These are phyloP conservation scores for Croton laevigatus DNA, from an alignment of 441 rosid species.

Conservation along the genomic window DNA sequence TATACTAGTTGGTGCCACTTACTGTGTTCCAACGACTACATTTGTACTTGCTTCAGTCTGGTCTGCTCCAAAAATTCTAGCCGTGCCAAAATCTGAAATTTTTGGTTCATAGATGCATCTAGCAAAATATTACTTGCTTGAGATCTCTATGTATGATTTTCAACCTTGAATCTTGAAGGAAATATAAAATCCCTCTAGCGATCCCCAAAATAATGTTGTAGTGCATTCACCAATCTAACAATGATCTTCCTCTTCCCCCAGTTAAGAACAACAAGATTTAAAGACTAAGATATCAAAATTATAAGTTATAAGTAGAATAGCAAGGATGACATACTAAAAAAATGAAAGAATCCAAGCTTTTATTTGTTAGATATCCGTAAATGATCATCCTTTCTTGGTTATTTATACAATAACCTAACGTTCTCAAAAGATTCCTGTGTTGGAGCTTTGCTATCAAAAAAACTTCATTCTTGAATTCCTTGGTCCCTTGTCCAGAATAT, in stretches of 20 bases:
- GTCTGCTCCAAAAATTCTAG: slow-evolving; percentile 49
- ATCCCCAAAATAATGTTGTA: slow-evolving; percentile 52
- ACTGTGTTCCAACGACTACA: slow-evolving; percentile 73
- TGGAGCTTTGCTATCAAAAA: slow-evolving; percentile 29
- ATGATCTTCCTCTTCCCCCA: slow-evolving; percentile 17
- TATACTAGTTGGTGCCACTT: no score
- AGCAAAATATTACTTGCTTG: slow-evolving; percentile 63
- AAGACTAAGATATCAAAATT: not conserved
- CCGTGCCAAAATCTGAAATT: slow-evolving; percentile 78
- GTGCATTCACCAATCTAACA: slow-evolving; percentile 30
- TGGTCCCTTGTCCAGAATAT: slow-evolving; percentile 31
- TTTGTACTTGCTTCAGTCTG: slow-evolving; percentile 52
- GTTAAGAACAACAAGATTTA: not conserved
- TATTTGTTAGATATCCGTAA: not conserved
- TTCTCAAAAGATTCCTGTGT: slow-evolving; percentile 36
- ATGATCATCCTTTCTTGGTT: slow-evolving; percentile 25
- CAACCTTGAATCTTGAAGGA: slow-evolving; percentile 71
- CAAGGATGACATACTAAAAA: slow-evolving; percentile 34
- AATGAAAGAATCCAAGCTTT: slow-evolving; percentile 34
- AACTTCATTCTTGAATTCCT: slow-evolving; percentile 34
- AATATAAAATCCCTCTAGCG: slow-evolving; percentile 74
- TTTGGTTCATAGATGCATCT: slow-evolving; percentile 58
- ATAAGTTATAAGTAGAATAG: not conserved
- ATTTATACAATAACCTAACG: slow-evolving; percentile 32
- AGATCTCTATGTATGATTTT: slow-evolving; percentile 71